Evolutionary conservation across 2,329 filamentous ascomycete species (phyloP), one percentile per base, ranked within the genome.

Genomic region (Eutypa lata): DNA sequence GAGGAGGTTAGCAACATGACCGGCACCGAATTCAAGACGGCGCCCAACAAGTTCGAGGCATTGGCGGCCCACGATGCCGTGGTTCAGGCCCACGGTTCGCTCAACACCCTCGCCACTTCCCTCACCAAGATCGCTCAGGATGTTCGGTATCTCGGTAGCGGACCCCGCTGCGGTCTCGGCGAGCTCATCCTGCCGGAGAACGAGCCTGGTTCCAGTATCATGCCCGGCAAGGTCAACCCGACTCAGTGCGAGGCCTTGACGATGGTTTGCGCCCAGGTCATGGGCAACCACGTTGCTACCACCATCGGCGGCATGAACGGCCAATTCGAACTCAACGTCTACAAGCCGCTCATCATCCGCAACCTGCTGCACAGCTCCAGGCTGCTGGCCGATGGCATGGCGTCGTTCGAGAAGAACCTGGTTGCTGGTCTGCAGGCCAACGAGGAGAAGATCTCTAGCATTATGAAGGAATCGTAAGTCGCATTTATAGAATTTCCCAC

Each of bases 201-300:
- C 77, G 94, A 99, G 80, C 94, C 94, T 33, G 93, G 93, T 59
- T 94, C 89, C 68, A 95, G 90, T 64, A 97, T 99, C 80, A 99
- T 99, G 94, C 94, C 94, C 44, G 94, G 94, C 68, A 99, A 99
- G 81, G 94, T 99, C 71, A 99, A 99, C 80, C 94, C 94, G 31
- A 99, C 94, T 31, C 94, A 99, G 77, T 96, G 91, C 76, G 94
- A 99, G 80, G 90, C 91, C 57, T 78, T 99, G 72, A 97, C 94
- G 64, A 99, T 99, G 94, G 81, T 97, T 56, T 97, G 93, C 78
- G 86, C 90, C 19, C 94, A 99, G 76, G 93, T 99, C 57, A 96
- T 97, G 83, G 94, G 94, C 68, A 99, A 99, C 82, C 87, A 97
- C 71, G 88, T 91, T 50, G 91, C 94, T 37, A 87, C 90, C 56